Evolutionary conservation across 345 rosid species (phyloP), one percentile per base, ranked within the genome.

Genomic region (Populus euphratica): DNA sequence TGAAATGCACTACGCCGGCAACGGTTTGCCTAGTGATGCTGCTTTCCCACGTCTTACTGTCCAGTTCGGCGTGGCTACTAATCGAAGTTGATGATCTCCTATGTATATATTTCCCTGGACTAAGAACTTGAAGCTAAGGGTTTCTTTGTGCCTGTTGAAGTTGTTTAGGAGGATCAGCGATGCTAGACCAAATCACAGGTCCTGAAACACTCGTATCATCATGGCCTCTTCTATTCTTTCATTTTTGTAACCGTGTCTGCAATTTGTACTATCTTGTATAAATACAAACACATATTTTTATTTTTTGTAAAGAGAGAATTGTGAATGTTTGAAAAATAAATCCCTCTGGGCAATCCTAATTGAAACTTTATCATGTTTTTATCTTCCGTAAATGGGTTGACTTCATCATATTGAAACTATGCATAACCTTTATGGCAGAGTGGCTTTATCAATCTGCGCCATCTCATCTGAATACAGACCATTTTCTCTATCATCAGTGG

Each of bases 1-100:
- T n/a, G 85, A 83, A 73, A 87, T 64, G 83, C 81, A 87, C 74
- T 81, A 77, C 18, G 86, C 90, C 1, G 87, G 83, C 1, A 31
- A 3, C 39, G 61, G 62, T 70, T 49, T 76, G 17, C 72, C 81
- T 65, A 83, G 56, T 39, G 20, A 79, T 44, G 4, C 64, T 11
- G 77, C 78, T 78, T 84, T 82, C 77, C 88, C 84, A 54, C 76
- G 25, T 76, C 76, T 50, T 4, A 27, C 35, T 80, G 80, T 73
- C 70, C 81, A 79, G 27, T 72, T 81, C 38, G 80, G 82, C 3
- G 78, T 73, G 5, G 85, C 88, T 39, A 39, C 61, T 49, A 23
- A 63, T 77, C 59, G 75, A 64, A 80, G 38, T 16, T 50, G 70
- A 80, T 18, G 72, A 13, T 63, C 9, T 59, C 64, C 29, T 23